Percentiles rank a stretch among this genome's conserved stretches.
Conservation (phyloP, 2,329 filamentous ascomycete species). For the Phaeosphaeriaceae sp. region DNA sequence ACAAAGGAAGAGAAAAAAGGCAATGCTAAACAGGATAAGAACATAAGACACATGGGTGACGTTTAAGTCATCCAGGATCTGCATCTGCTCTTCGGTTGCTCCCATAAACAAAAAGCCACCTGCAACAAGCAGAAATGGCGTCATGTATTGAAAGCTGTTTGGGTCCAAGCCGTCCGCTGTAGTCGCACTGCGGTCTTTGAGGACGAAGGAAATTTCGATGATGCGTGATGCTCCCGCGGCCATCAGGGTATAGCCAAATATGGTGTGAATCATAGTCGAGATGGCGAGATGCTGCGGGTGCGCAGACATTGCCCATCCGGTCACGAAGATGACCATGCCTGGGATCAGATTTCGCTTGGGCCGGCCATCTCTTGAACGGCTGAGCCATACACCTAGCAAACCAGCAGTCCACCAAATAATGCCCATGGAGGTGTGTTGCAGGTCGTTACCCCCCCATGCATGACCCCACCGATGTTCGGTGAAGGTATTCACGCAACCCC, state of each 20-base stretch:
- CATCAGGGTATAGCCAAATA: constrained; percentile 97
- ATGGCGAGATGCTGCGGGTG: constrained; percentile 85
- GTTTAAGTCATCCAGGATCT: constrained; percentile 71
- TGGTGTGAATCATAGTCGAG: constrained; percentile 83
- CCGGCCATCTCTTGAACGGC: constrained; percentile 78
- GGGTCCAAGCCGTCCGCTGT: constrained; percentile 71
- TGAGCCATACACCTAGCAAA: constrained; percentile 89
- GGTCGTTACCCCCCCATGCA: constrained; percentile 88
- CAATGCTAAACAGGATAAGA: constrained; percentile 86
- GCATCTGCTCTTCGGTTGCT: constrained; percentile 96
- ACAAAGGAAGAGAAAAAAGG: constrained; percentile 90
- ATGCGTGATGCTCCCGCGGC: constrained; percentile 82
- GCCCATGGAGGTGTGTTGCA: constrained; percentile 99
- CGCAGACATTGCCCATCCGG: constrained; percentile 93
- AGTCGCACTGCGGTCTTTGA: constrained; percentile 72
- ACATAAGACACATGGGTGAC: constrained; percentile 93
- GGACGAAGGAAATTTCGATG: constrained; percentile 88
- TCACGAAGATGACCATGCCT: constrained; percentile 86
- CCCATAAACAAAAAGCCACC: constrained; percentile 98
- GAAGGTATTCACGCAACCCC: constrained; percentile 98
- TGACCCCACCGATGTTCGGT: constrained; percentile 95
- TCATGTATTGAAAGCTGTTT: constrained; percentile 75
- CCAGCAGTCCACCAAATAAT: constrained; percentile 98
- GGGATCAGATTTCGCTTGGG: constrained; percentile 94
- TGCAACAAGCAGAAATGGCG: constrained; percentile 80